Evolutionary conservation across 148 eudicot genomes (phyloP), one percentile per base, ranked within the genome.

Genomic region (Spergularia marina): DNA sequence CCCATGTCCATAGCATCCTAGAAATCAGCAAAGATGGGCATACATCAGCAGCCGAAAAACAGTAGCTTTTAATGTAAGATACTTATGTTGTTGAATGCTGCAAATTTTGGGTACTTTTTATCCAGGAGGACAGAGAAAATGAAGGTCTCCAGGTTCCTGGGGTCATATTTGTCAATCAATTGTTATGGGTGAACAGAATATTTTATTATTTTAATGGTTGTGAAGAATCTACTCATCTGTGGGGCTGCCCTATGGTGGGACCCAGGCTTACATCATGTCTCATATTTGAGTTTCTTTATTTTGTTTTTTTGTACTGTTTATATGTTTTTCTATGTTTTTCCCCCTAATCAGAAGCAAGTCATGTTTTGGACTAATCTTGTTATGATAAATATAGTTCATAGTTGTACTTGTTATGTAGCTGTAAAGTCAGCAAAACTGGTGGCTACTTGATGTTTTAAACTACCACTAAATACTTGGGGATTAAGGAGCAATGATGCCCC

Each of bases 161-260:
- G 74, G 70, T 64, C 21, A 30, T 71, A 71, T 71, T 7, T 13
- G 21, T 73, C 40, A 12, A 44, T 6, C 10, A 6, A 44, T 30
- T 44, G 49, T 9, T 9, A 44, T 44, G 9, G 49, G 7, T 6
- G 7, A 44, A 44, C 8, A 44, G 47, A 20, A 14, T 23, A n/a
- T 51, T 18, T 5, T 58, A 57, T 44, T 57, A 40, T 54, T 56
- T 75, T 75, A 64, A 23, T 72, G 23, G 49, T 54, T 61, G 39
- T 59, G 52, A 66, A 61, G 78, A 74, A 74, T 74, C 82, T 79
- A 68, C 70, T 69, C 74, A 62, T 71, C 4, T 72, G 80, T 75
- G 79, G 72, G 72, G 7, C 56, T 25, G 11, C 36, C 36, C 20
- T n/a, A 2, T 71, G 55, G 55, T 79, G 65, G 78, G 82, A 25